Percentiles rank a stretch among this genome's conserved stretches.
phyloP scores from a whole-genome alignment of 2,329 filamentous ascomycete species.

The Trichoderma sp. region DNA sequence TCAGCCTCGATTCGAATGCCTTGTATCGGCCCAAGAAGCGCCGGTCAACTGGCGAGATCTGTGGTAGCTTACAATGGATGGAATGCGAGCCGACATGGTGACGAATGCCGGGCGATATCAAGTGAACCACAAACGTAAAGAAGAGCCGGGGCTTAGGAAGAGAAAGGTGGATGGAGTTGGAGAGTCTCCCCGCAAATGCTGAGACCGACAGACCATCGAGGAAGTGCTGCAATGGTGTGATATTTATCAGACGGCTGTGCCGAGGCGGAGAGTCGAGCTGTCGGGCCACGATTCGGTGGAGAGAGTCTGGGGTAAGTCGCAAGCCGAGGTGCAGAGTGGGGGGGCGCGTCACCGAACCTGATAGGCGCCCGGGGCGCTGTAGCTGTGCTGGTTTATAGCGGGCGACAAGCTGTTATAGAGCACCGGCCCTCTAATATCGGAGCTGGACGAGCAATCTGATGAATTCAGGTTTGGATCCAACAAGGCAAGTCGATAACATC shows the following conservation, averaged over 20 bases:
- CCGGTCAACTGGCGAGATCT: background rate
- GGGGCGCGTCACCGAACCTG: slow-evolving; percentile 9
- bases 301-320: slow-evolving; percentile 29
- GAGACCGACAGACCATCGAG: background rate
- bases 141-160: background rate
- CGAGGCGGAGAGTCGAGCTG: slow-evolving; percentile 21
- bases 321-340: slow-evolving; percentile 28
- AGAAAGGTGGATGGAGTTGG: background rate
- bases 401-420: background rate
- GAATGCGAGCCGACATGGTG: slow-evolving; percentile 41
- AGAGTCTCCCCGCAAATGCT: background rate
- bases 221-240: slow-evolving; percentile 13
- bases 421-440: too few relatives aligned
- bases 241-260: slow-evolving; percentile 24
- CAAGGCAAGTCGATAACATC: too few relatives aligned
- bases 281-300: slow-evolving; percentile 21
- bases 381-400: background rate
- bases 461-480: too few relatives aligned
- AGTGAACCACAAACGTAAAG: background rate
- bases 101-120: background rate
- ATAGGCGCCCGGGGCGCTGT: background rate
- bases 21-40: background rate
- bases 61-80: slow-evolving; percentile 38
- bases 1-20: background rate
- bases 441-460: too few relatives aligned